These are phyloP conservation scores for Syzygium aqueum DNA, from an alignment of 345 rosid genomes.

Conservation along the genomic window DNA sequence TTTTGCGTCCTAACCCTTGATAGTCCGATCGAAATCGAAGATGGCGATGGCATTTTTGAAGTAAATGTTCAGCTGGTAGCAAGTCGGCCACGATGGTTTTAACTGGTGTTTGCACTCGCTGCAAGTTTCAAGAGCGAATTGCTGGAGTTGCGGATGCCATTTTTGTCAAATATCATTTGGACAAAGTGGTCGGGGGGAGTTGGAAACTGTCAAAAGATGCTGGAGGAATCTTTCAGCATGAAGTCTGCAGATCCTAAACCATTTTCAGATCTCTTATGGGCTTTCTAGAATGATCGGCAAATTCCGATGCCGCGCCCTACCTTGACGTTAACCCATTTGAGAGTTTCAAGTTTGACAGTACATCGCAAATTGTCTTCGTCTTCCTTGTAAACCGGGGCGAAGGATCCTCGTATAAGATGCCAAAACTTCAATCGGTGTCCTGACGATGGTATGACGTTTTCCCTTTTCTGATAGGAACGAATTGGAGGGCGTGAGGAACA, in stretches of 20 bases:
- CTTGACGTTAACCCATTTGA: neutral
- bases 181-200: neutral
- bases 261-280: neutral
- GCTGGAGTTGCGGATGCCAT: neutral
- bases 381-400: neutral
- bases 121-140: neutral
- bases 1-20: neutral
- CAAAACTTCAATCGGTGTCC: neutral
- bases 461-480: neutral
- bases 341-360: neutral
- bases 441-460: neutral
- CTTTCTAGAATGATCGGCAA: neutral
- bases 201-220: neutral
- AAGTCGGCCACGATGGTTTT: neutral
- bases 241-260: neutral
- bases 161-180: neutral
- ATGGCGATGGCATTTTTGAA: neutral
- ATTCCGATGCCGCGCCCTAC: neutral
- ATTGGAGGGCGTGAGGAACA: neutral
- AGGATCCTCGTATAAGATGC: neutral
- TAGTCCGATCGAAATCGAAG: neutral
- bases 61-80: neutral
- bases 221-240: neutral
- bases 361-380: neutral
- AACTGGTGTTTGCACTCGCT: neutral